These are phyloP conservation scores for Raffaelea albimanens DNA, from an alignment of 2,329 filamentous ascomycete species.

Conservation along the genomic window DNA sequence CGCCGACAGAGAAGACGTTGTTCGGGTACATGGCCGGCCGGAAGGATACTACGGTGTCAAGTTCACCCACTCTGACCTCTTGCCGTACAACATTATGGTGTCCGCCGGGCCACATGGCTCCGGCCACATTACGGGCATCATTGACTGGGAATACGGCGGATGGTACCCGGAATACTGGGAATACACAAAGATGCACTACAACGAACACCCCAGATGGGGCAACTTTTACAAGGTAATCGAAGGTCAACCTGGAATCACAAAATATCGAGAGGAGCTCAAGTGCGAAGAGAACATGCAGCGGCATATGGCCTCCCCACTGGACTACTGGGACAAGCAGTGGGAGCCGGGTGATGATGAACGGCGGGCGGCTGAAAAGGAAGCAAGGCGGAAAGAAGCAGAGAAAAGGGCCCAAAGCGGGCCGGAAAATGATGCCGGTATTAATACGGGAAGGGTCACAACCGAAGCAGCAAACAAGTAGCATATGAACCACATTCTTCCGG, in stretches of 20 bases:
- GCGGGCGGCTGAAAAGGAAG: too few relatives aligned
- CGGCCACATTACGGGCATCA: neutral
- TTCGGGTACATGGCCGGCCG: neutral
- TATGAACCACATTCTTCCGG: too few relatives aligned
- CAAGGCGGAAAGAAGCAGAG: too few relatives aligned
- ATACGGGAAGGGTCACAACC: too few relatives aligned
- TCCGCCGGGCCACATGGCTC: too few relatives aligned
- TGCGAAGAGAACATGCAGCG: neutral
- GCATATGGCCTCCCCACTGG: neutral
- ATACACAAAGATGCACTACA: neutral
- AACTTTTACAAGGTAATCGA: neutral
- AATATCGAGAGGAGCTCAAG: neutral
- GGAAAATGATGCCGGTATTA: too few relatives aligned
- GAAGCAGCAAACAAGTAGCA: too few relatives aligned
- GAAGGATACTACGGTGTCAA: neutral
- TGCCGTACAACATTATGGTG: neutral
- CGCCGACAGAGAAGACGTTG: too few relatives aligned
- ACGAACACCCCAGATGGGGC: too few relatives aligned
- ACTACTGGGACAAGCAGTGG: neutral
- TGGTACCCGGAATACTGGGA: conserved; percentile 3
- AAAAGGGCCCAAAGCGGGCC: too few relatives aligned
- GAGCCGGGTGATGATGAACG: neutral
- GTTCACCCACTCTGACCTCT: conserved; percentile 1
- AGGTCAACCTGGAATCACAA: neutral
- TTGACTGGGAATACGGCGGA: conserved; percentile 1